Base-by-base conservation (phyloP, 345 rosid genomes). In the Bruguiera gymnorhiza region DNA sequence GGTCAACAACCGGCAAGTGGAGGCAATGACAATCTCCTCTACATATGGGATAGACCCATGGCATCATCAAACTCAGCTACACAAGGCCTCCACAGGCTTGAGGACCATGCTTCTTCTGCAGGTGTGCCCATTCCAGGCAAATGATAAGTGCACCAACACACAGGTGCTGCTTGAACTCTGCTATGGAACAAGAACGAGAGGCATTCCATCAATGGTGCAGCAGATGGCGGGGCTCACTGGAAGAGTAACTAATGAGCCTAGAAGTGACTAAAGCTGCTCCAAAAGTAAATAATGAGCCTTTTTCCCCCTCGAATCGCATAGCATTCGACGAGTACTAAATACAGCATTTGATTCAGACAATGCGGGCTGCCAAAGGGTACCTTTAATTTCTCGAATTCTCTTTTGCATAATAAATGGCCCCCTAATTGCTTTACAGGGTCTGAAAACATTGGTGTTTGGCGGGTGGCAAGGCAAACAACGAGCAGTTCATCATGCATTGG, bases 81-180 rank as follows among this genome's bases (percentile, higher is more conserved):
- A 8, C 82, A 60, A 57, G 82, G 83, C 80, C 82, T 84, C 24
- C 87, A 84, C 70, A 72, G 79, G 70, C 60, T 84, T 15, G 82
- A 82, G 48, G 85, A 77, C 31, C 87, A 84, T 73, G 77, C 79
- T 9, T 74, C 79, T 9, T 74, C 87, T 20, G 82, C 84, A 0
- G 82, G 85, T 84, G 85, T 84, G 87, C 62, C 87, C 85, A 26
- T 81, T 81, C 70, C 83, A 81, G 64, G 60, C 76, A 31, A 81
- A 84, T 27, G 85, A 84, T 56, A 60, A 75, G 15, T 46, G 72
- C 21, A 78, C 80, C 16, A 83, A 0, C 79, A 80, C 43, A 83
- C 84, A 0, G 24, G 24, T 24, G 24, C 24, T 24, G 24, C 24
- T 24, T 24, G 24, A 24, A 24, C 24, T 24, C 24, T 24, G 24